Evolutionary conservation across 805 yeast species (phyloP).

Genomic region (Yarrowia alimentaria): DNA sequence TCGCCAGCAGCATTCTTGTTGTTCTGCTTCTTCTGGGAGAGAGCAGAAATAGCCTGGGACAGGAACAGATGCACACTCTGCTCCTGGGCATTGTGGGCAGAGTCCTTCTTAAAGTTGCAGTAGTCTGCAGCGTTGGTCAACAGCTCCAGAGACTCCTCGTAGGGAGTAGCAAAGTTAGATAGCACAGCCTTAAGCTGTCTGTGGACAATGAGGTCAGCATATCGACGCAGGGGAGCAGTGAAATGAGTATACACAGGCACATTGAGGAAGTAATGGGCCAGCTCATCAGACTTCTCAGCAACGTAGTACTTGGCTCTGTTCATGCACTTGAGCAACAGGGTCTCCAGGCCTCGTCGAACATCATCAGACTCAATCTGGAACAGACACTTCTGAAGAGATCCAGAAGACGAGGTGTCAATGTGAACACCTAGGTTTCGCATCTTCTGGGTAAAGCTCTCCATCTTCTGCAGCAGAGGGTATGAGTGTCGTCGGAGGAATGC

Average conservation of each 20-base stretch:
- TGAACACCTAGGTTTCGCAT: constrained; percentile 52
- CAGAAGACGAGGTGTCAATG: constrained; percentile 71
- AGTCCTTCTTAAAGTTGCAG: constrained; percentile 93
- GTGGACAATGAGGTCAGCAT: constrained; percentile 89
- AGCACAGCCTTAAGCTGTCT: constrained; percentile 78
- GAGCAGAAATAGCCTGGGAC: constrained; percentile 77
- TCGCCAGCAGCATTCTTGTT: no score
- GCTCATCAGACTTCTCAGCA: constrained; percentile 80
- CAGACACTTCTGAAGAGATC: constrained; percentile 69
- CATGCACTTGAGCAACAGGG: constrained; percentile 76
- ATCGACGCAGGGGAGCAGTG: constrained; percentile 87
- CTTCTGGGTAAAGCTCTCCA: constrained; percentile 74
- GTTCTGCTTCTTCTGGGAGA: constrained; percentile 43
- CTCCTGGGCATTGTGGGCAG: constrained; percentile 89
- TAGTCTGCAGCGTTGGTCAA: constrained; percentile 83
- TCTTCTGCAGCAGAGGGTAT: constrained; percentile 74
- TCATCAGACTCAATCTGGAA: constrained; percentile 59
- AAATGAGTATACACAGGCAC: constrained; percentile 88
- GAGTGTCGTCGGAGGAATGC: constrained; percentile 87
- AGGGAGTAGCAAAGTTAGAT: constrained; percentile 33
- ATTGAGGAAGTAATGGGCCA: constrained; percentile 77
- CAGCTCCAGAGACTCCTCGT: constrained; percentile 47
- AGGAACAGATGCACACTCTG: constrained; percentile 86
- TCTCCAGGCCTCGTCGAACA: constrained; percentile 71
- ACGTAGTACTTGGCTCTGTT: constrained; percentile 81